Evolutionary conservation across 495 filamentous ascomycete genomes (phyloP).

Genomic region (Aspergillus wentii): DNA sequence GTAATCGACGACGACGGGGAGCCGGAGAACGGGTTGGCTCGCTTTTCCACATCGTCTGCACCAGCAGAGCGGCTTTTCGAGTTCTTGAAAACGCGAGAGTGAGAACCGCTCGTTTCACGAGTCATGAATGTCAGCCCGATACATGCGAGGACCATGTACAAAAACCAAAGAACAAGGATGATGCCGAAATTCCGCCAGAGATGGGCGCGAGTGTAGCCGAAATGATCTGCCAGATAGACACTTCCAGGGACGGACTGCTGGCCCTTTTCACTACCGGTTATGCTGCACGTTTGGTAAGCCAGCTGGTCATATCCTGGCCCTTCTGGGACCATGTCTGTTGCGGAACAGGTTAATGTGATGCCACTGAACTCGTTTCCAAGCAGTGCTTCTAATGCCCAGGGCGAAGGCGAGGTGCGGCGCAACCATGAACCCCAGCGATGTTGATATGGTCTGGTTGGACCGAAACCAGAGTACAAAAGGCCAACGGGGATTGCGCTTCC

Average conservation of each 20-base stretch:
- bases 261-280: slow-evolving; percentile 49
- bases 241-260: slow-evolving; percentile 48
- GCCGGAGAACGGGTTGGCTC: too few relatives aligned
- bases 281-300: slow-evolving; percentile 58
- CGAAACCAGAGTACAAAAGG: slow-evolving; percentile 76
- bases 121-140: slow-evolving; percentile 51
- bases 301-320: slow-evolving; percentile 44
- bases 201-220: slow-evolving; percentile 57
- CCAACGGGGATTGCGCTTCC: slow-evolving; percentile 63
- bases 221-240: slow-evolving; percentile 51
- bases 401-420: slow-evolving; percentile 67
- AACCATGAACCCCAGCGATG: slow-evolving; percentile 91
- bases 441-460: too few relatives aligned
- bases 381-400: slow-evolving; percentile 70
- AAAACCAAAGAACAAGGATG: slow-evolving; percentile 60
- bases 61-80: slow-evolving; percentile 33
- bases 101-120: slow-evolving; percentile 48
- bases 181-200: slow-evolving; percentile 82
- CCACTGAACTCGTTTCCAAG: slow-evolving; percentile 64
- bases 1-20: too few relatives aligned
- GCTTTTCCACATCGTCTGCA: slow-evolving; percentile 30
- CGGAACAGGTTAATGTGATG: slow-evolving; percentile 54
- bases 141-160: slow-evolving; percentile 66
- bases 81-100: slow-evolving; percentile 65
- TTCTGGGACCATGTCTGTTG: slow-evolving; percentile 50